A percentile compares a stretch with the other conserved stretches of the same genome.
These are phyloP conservation scores for Anthracocystis walkeri DNA, from an alignment of 1,284 basidiomycete genomes.

Conservation along the genomic window DNA sequence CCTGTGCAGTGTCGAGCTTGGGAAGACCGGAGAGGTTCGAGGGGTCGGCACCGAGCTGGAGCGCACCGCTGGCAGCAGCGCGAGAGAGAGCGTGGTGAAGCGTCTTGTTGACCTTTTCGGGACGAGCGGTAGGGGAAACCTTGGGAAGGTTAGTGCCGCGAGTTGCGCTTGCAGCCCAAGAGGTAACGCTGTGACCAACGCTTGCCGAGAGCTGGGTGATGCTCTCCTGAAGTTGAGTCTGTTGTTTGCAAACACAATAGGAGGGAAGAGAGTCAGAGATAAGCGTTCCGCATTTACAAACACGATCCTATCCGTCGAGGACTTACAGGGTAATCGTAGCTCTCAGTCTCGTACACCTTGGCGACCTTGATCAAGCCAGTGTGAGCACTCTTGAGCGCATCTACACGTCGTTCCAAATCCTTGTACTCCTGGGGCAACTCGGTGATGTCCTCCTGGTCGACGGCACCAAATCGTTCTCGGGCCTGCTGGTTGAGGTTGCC, in stretches of 20 bases:
- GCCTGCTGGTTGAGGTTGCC: slow-evolving; percentile 77
- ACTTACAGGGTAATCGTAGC: slow-evolving; percentile 74
- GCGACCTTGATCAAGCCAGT: slow-evolving; percentile 79
- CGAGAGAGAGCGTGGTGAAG: slow-evolving; percentile 92
- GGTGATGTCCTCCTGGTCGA: slow-evolving; percentile 91
- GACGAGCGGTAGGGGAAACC: slow-evolving; percentile 73
- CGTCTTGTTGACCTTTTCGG: slow-evolving; percentile 78
- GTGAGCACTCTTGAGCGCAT: slow-evolving; percentile 84
- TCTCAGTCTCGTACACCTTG: slow-evolving; percentile 63
- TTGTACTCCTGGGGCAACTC: slow-evolving; percentile 87
- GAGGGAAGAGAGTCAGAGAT: neutral
- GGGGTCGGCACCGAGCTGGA: slow-evolving; percentile 71
- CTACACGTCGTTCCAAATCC: slow-evolving; percentile 92
- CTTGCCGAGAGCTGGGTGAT: slow-evolving; percentile 71
- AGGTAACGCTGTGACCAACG: slow-evolving; percentile 82
- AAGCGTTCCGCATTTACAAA: neutral
- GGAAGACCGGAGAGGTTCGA: slow-evolving; percentile 56
- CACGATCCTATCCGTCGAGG: no score
- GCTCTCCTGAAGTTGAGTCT: slow-evolving; percentile 72
- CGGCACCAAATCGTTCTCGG: slow-evolving; percentile 85
- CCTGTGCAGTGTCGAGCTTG: slow-evolving; percentile 40
- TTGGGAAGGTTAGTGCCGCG: slow-evolving; percentile 76
- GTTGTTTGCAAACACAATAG: neutral
- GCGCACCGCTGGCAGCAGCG: slow-evolving; percentile 80
- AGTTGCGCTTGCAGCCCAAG: slow-evolving; percentile 90